phyloP scores from a whole-genome alignment of 129 eudicot genomes.

The Saposhnikovia divaricata region DNA sequence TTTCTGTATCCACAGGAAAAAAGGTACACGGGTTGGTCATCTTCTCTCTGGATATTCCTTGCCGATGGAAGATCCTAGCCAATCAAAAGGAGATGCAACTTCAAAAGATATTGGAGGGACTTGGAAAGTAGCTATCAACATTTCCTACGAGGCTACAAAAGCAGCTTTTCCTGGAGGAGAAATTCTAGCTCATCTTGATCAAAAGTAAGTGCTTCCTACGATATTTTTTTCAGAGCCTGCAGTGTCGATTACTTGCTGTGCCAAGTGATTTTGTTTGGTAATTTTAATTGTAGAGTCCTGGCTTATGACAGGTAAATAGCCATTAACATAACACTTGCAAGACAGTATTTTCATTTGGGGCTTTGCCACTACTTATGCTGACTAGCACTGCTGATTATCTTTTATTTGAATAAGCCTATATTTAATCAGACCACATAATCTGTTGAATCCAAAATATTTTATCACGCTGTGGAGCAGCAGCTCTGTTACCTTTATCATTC shows the following conservation, averaged over 20 bases:
- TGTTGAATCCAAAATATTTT: background rate
- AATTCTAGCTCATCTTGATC: conserved; percentile 84
- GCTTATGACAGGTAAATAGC: background rate
- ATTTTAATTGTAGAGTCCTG: background rate
- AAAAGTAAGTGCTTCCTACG: conserved; percentile 40
- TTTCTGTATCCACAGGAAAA: conserved; percentile 34
- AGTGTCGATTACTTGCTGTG: background rate
- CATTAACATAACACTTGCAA: background rate
- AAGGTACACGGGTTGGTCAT: conserved; percentile 62
- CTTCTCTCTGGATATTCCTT: conserved; percentile 80
- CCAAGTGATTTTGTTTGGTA: background rate
- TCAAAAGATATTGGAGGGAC: conserved; percentile 59
- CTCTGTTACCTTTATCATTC: background rate
- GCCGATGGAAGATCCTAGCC: conserved; percentile 87
- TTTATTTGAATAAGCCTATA: background rate
- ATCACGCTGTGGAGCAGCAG: background rate
- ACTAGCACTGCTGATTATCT: background rate
- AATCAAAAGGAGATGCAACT: conserved; percentile 27
- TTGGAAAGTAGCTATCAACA: conserved; percentile 71
- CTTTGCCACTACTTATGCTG: background rate
- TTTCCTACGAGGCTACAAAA: conserved; percentile 69
- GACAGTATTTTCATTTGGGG: background rate
- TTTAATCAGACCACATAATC: background rate
- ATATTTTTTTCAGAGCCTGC: background rate
- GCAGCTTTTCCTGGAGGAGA: conserved; percentile 86